Base-by-base conservation (phyloP, 2,329 filamentous ascomycete species). In the Coleophoma eucalyptorum region DNA sequence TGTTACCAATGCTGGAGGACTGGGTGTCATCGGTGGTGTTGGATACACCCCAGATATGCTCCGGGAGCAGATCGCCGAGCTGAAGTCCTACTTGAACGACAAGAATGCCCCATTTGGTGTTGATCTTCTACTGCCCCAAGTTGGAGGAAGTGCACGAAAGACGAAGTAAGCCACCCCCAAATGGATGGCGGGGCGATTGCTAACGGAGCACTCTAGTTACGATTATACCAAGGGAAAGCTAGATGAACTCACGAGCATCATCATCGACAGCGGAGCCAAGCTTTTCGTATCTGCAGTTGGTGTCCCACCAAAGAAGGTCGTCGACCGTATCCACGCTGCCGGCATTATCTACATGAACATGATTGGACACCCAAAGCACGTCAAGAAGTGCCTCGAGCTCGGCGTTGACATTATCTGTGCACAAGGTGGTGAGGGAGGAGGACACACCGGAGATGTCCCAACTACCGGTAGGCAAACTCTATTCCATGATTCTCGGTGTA, bases 191-290 rank as follows among this genome's bases (percentile, higher is more conserved):
- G 18, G 18, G 51, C 60, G 48, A 49, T 26, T 48, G 58, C 59
- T 61, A 43, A 67, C 57, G 6, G 51, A 18, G 37, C 4, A 35
- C 12, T 49, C 50, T 65, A 97, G 93, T 83, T 96, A 97, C 74
- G 94, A 99, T 75, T 99, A 99, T 79, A 99, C 94, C 67, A 97
- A 99, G 80, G 94, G 94, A 71, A 97, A 97, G 77, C 89, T 99
- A 56, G 79, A 89, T 70, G 89, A 93, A 70, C 84, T 99, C 51
- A 73, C 96, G 69, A 86, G 91, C 69, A 91, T 97, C 66, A 86
- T 97, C 74, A 96, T 99, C 75, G 87, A 95, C 66, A 90, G 86
- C 50, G 90, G 90, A 59, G 89, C 91, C 55, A 92, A 85, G 72
- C 84, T 99, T 53, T 99, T 99, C 76, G 94, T 99, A 63, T 97